These are phyloP conservation scores for Candida awuae DNA, from an alignment of 805 yeast species.

Conservation along the genomic window DNA sequence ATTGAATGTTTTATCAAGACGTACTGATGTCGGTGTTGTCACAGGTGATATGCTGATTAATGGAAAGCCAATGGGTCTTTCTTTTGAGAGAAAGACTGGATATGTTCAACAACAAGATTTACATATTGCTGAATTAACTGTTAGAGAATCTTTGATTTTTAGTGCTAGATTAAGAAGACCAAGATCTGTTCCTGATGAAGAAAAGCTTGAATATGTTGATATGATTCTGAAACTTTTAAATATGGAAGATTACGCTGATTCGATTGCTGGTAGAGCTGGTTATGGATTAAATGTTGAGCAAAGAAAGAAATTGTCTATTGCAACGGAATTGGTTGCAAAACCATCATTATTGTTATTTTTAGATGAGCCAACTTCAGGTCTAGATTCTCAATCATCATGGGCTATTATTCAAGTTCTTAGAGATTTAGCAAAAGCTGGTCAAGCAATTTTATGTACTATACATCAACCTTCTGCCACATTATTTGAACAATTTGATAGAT, in stretches of 20 bases:
- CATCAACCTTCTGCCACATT: conserved; percentile 43
- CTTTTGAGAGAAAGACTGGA: conserved; percentile 48
- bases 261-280: conserved; percentile 40
- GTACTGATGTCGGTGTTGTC: conserved; percentile 43
- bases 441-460: conserved; percentile 48
- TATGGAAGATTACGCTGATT: conserved; percentile 42
- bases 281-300: conserved; percentile 47
- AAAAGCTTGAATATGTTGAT: conserved; percentile 37
- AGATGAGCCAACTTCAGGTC: conserved; percentile 55
- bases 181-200: conserved; percentile 30
- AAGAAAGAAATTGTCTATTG: conserved; percentile 45
- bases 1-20: conserved; percentile 44
- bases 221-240: conserved; percentile 33
- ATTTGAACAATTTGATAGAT: conserved; percentile 37
- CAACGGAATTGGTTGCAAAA: conserved; percentile 47
- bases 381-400: conserved; percentile 52
- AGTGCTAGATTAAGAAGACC: conserved; percentile 45
- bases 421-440: conserved; percentile 43
- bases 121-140: conserved; percentile 43
- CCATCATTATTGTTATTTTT: conserved; percentile 45
- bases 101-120: conserved; percentile 51
- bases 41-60: conserved; percentile 52
- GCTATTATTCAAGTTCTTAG: conserved; percentile 45
- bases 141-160: conserved; percentile 41
- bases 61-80: conserved; percentile 40